Evolutionary conservation across 306 rosid genomes (phyloP).

Genomic region (Glycine soja): DNA sequence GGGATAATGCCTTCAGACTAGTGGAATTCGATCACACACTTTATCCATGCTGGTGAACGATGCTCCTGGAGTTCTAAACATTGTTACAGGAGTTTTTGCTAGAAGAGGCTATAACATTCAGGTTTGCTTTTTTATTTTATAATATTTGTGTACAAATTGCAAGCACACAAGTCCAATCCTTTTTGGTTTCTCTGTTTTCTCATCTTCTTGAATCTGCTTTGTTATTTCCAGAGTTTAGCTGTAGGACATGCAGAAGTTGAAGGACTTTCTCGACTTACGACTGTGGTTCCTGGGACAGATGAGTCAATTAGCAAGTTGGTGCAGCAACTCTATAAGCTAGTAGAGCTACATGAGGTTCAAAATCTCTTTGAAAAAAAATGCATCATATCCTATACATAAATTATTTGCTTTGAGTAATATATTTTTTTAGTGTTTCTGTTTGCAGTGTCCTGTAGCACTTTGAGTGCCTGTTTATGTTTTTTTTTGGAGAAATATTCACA

Average conservation of each 20-base stretch:
- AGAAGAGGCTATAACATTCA: slow-evolving; percentile 92
- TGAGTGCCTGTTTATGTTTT: not conserved
- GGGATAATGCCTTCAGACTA: slow-evolving; percentile 62
- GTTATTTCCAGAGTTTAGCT: slow-evolving; percentile 78
- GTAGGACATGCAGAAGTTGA: slow-evolving; percentile 86
- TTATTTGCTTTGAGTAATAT: slow-evolving; percentile 31
- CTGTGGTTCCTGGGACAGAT: slow-evolving; percentile 90
- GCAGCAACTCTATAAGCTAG: slow-evolving; percentile 83
- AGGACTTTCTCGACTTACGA: slow-evolving; percentile 86
- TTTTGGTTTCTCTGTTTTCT: slow-evolving; percentile 28
- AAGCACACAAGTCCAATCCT: not conserved
- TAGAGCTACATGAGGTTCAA: slow-evolving; percentile 73
- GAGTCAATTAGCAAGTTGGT: slow-evolving; percentile 78
- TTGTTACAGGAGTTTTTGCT: slow-evolving; percentile 83
- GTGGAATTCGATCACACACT: slow-evolving; percentile 82
- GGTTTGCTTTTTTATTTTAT: slow-evolving; percentile 52
- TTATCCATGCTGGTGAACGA: slow-evolving; percentile 82
- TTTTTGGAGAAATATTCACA: not conserved
- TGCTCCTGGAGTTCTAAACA: slow-evolving; percentile 80
- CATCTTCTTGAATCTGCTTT: slow-evolving; percentile 24
- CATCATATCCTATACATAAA: slow-evolving; percentile 33
- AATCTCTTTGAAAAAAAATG: slow-evolving; percentile 42
- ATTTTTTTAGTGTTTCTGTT: slow-evolving; percentile 17
- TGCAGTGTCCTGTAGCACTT: slow-evolving; percentile 3
- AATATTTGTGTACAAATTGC: slow-evolving; percentile 17